Percentiles rank a stretch among this genome's conserved stretches.
These are phyloP conservation scores for Zasmidium citrigriseum DNA, from an alignment of 2,329 filamentous ascomycete species.

Conservation along the genomic window DNA sequence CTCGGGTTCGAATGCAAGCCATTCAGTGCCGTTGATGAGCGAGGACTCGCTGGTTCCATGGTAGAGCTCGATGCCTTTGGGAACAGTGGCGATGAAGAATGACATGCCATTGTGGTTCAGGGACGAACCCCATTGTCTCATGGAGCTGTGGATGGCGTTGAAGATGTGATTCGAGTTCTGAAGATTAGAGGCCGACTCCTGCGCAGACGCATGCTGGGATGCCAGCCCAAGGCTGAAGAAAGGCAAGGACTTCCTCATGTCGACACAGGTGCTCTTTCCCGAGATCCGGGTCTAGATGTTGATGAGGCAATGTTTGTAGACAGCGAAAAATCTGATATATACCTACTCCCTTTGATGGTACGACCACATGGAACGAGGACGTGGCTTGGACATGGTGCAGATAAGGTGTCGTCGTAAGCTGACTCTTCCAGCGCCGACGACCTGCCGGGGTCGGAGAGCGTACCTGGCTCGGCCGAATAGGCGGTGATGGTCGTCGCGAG, in stretches of 20 bases:
- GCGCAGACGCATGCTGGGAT: background rate
- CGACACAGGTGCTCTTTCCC: too few species aligned
- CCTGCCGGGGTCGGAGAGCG: background rate
- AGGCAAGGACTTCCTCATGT: background rate
- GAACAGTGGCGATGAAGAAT: slow-evolving; percentile 66
- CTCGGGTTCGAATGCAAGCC: slow-evolving; percentile 76
- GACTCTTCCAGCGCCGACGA: background rate
- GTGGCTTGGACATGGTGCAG: too few species aligned
- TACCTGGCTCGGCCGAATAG: too few species aligned
- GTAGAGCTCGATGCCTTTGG: slow-evolving; percentile 65
- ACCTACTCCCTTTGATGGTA: background rate
- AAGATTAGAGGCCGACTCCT: background rate
- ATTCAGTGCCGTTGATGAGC: slow-evolving; percentile 60
- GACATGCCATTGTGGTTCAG: slow-evolving; percentile 76
- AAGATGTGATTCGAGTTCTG: slow-evolving; percentile 54
- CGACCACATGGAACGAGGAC: background rate
- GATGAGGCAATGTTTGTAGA: too few species aligned
- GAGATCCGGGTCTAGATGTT: too few species aligned
- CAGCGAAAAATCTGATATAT: background rate
- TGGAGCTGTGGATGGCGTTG: slow-evolving; percentile 70
- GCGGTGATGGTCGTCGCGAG: too few species aligned
- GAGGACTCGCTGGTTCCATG: slow-evolving; percentile 58
- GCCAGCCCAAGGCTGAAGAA: background rate
- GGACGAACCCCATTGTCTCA: slow-evolving; percentile 73
- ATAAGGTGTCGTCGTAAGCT: background rate